Conservation (phyloP, 148 eudicot species). For the Dysphania ambrosioides region DNA sequence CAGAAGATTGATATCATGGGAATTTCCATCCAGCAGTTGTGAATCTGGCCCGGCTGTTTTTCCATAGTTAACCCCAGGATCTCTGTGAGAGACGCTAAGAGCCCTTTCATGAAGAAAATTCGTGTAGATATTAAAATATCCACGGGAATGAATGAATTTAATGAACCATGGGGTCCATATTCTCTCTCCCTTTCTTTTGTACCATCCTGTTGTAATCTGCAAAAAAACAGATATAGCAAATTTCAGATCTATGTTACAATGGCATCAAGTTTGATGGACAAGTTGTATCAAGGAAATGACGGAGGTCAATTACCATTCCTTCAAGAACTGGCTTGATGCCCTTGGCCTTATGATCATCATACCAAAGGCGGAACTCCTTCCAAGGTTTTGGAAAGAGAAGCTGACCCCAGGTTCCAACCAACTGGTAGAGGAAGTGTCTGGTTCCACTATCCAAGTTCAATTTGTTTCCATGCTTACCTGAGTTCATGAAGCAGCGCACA, state of each 20-base stretch:
- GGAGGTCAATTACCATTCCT: slow-evolving; percentile 67
- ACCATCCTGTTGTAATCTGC: slow-evolving; percentile 97
- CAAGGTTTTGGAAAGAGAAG: slow-evolving; percentile 96
- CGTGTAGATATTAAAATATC: slow-evolving; percentile 84
- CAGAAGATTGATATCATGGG: slow-evolving; percentile 39
- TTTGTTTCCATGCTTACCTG: slow-evolving; percentile 97
- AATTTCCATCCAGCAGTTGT: slow-evolving; percentile 44
- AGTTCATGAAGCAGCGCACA: slow-evolving; percentile 8
- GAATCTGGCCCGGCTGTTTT: slow-evolving; percentile 95
- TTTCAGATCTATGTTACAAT: not conserved
- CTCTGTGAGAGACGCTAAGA: slow-evolving; percentile 83
- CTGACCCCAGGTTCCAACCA: slow-evolving; percentile 99
- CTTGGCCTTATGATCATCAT: slow-evolving; percentile 78
- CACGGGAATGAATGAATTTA: slow-evolving; percentile 70
- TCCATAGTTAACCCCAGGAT: slow-evolving; percentile 91
- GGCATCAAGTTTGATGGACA: not conserved
- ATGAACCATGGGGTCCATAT: slow-evolving; percentile 99
- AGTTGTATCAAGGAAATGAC: not conserved
- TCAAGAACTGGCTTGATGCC: slow-evolving; percentile 77
- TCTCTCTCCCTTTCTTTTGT: slow-evolving; percentile 86
- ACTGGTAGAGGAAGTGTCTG: slow-evolving; percentile 75
- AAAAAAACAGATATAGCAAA: not conserved
- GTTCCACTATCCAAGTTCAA: slow-evolving; percentile 62
- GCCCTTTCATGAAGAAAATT: slow-evolving; percentile 72
- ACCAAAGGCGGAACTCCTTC: slow-evolving; percentile 97